Base-by-base conservation (phyloP, 2,329 filamentous ascomycete genomes). In the Alternaria gaisen region DNA sequence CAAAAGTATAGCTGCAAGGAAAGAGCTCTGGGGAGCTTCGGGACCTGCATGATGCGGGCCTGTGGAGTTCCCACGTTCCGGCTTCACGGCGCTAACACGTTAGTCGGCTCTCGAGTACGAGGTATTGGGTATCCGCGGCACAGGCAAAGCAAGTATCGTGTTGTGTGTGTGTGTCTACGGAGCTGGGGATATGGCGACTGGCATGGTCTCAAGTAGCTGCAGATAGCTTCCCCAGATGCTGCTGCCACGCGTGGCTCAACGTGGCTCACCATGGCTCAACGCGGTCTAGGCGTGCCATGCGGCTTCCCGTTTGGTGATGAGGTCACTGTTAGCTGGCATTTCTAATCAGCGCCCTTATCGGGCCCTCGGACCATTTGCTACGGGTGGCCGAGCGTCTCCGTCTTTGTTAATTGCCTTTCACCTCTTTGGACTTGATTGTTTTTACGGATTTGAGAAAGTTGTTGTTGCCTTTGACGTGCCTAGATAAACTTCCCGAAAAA, bases 311-410 rank as follows among this genome's bases (percentile, higher is more conserved):
- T 26, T 34, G 16, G 34, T 46, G 41, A 58, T 71, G 68, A 68
- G 64, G 68, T 70, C 70, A 71, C 63, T 48, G 43, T 58, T 59
- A 24, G 51, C 55, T 38, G 53, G 55, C 58, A 73, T 72, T 74
- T 67, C 69, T 72, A 73, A 73, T 61, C 69, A 69, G 42, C 55
- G 42, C 53, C 67, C 67, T 70, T 71, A 71, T 73, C 72, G 64
- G 20, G 10, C 32, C 42, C 52, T 44, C 36, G 54, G 58, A 56
- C 66, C 42, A 60, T 28, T 44, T 46, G 14, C 46, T 41, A 46
- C 64, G 61, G 62, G 59, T 62, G 53, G 62, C 43, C 32, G 32
- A 30, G 43, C 56, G 60, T 58, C 61, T 56, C 61, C 53, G 47
- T 56, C 32, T 44, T 51, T 54, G 34, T 44, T 30, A 20, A 38